Evolutionary conservation across 2,329 filamentous ascomycete genomes (phyloP), one percentile per base, ranked within the genome.

Genomic region (Aspergillus brasiliensis): DNA sequence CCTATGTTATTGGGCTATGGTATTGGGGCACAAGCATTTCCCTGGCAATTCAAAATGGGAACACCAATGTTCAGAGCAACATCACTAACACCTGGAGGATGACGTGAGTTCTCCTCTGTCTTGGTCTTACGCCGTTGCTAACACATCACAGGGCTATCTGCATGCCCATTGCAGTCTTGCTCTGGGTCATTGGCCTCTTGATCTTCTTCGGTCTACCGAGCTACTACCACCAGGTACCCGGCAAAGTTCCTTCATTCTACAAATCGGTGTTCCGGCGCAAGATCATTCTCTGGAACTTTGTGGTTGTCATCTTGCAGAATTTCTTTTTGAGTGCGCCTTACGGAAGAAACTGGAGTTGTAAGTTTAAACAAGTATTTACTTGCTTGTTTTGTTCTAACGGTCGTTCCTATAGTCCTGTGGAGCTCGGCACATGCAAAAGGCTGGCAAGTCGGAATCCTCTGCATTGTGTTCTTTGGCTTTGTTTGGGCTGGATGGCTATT

Each of bases 241-340:
- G 87, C 61, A 82, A 81, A 48, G 83, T 89, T 1, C 87, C 87
- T 0, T 85, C 84, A 17, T 89, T 90, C 78, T 89, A 89, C 75
- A 81, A 78, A 56, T 84, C 85, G 2, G 78, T 89, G 7, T 78
- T 83, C 62, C 80, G 86, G 49, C 83, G 87, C 60, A 88, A 88
- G 74, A 85, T 89, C 61, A 82, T 89, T 47, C 77, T 87, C 11
- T 89, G 87, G 87, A 89, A 88, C 76, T 85, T 88, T 72, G 74
- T 86, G 59, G 82, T 84, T 3, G 84, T 89, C 44, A 77, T 88
- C 59, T 74, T 89, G 31, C 86, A 89, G 69, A 89, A 89, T 73
- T 88, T 87, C 80, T 89, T 86, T 76, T 80, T 89, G 27, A 85
- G 84, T 23, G 82, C 87, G 0, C 86, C 84, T 1, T 89, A 88